Conservation (phyloP, 371 early-diverging fungal species). For the Mortierella sp. region DNA sequence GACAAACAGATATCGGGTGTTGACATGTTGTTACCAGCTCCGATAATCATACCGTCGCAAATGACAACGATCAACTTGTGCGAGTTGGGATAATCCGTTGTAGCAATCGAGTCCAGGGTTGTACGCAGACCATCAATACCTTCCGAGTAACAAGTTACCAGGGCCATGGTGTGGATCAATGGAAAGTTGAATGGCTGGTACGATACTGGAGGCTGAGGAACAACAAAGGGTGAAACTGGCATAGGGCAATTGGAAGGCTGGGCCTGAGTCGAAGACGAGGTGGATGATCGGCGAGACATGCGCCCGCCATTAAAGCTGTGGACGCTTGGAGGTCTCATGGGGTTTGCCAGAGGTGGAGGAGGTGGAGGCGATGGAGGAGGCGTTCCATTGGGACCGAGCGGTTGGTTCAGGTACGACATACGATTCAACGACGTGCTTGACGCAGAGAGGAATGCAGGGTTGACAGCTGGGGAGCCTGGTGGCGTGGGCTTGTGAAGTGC, state of each 20-base stretch:
- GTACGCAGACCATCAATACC: slow-evolving; percentile 89
- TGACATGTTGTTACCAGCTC: slow-evolving; percentile 78
- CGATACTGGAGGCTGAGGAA: slow-evolving; percentile 62
- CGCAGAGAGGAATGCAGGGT: slow-evolving; percentile 50
- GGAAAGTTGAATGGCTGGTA: slow-evolving; percentile 77
- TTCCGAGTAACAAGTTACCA: slow-evolving; percentile 94
- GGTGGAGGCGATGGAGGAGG: slow-evolving; percentile 45
- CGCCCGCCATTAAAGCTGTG: slow-evolving; percentile 49
- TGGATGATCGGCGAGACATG: slow-evolving; percentile 57
- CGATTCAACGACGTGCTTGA: slow-evolving; percentile 38
- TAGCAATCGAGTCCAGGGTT: slow-evolving; percentile 96
- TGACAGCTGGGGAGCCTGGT: slow-evolving; percentile 46
- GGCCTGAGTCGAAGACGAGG: slow-evolving; percentile 53
- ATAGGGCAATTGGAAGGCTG: slow-evolving; percentile 41
- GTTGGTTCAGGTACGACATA: slow-evolving; percentile 37
- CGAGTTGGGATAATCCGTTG: slow-evolving; percentile 91
- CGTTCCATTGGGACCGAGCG: slow-evolving; percentile 40
- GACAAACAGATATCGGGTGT: slow-evolving; percentile 86
- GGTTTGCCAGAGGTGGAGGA: slow-evolving; percentile 18
- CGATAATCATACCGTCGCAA: slow-evolving; percentile 89
- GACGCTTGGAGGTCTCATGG: slow-evolving; percentile 42
- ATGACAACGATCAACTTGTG: slow-evolving; percentile 94
- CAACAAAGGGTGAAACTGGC: slow-evolving; percentile 43
- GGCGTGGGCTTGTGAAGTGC: slow-evolving; percentile 43
- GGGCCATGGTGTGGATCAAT: slow-evolving; percentile 78